These are phyloP conservation scores for Termitomyces titanicus DNA, from an alignment of 768 basidiomycete species.

Conservation along the genomic window DNA sequence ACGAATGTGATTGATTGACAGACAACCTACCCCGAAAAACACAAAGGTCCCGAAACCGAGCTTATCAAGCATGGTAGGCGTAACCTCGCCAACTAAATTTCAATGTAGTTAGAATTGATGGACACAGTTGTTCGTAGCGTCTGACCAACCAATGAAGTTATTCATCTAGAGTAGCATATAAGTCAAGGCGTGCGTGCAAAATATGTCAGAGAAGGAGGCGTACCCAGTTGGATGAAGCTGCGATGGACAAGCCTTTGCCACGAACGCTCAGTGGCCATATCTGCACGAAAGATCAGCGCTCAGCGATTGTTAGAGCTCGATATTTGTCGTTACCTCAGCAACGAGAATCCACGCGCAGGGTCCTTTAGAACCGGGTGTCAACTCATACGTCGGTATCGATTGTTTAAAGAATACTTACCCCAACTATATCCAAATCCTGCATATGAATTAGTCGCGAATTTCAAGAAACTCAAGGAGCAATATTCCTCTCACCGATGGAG, in stretches of 20 bases:
- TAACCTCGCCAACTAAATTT: constrained; percentile 37
- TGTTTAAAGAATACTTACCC: constrained; percentile 33
- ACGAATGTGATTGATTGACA: neutral
- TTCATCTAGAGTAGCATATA: constrained; percentile 52
- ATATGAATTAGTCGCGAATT: neutral
- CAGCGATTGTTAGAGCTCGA: neutral
- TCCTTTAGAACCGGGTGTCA: constrained; percentile 22
- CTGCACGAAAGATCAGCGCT: constrained; percentile 19
- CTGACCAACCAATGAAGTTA: constrained; percentile 62
- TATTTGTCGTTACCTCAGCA: constrained; percentile 41
- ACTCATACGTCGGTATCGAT: neutral
- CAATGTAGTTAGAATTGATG: neutral
- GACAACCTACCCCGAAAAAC: constrained; percentile 59
- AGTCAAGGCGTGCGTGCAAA: neutral
- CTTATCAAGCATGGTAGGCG: constrained; percentile 66
- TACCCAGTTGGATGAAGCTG: constrained; percentile 75
- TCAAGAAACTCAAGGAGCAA: neutral
- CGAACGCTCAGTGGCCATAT: constrained; percentile 72
- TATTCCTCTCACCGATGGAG: constrained; percentile 47
- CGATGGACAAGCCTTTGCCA: constrained; percentile 73
- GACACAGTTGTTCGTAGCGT: neutral
- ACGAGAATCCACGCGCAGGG: constrained; percentile 77
- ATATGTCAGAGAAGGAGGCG: constrained; percentile 9
- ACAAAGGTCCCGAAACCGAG: constrained; percentile 71
- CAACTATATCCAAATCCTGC: constrained; percentile 71